Conservation (phyloP, 352 stramenopile species). For the Phytophthora macrochlamydospora region DNA sequence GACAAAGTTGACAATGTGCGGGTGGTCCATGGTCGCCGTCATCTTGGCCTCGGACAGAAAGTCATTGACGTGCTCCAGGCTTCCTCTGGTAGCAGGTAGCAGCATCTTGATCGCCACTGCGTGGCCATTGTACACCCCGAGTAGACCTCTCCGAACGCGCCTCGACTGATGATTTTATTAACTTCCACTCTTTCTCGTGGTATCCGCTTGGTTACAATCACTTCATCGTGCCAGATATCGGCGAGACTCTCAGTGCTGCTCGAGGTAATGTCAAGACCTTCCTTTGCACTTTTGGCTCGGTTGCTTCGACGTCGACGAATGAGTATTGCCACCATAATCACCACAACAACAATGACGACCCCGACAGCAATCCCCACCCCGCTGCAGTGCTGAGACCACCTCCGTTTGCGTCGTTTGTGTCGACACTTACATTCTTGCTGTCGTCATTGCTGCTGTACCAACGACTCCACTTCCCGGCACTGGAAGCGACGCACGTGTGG, state of each 20-base stretch:
- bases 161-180: slow-evolving; percentile 30
- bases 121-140: slow-evolving; percentile 26
- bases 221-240: slow-evolving; percentile 17
- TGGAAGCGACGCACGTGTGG: neutral
- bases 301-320: neutral
- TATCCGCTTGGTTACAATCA: slow-evolving; percentile 24
- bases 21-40: slow-evolving; percentile 33
- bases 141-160: slow-evolving; percentile 44
- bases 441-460: slow-evolving; percentile 18
- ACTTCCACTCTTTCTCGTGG: slow-evolving; percentile 35
- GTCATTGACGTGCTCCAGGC: no score
- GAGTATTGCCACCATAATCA: neutral
- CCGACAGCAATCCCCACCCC: neutral
- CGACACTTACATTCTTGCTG: neutral
- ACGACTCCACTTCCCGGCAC: neutral
- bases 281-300: neutral
- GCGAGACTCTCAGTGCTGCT: neutral
- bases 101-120: slow-evolving; percentile 18
- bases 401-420: neutral
- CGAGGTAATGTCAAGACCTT: neutral
- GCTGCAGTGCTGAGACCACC: neutral
- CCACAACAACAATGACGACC: neutral
- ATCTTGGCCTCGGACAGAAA: no score
- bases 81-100: no score
- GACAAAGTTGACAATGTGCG: slow-evolving; percentile 50